Base-by-base conservation (phyloP, 2,329 filamentous ascomycete species). In the Alternaria consortialis region DNA sequence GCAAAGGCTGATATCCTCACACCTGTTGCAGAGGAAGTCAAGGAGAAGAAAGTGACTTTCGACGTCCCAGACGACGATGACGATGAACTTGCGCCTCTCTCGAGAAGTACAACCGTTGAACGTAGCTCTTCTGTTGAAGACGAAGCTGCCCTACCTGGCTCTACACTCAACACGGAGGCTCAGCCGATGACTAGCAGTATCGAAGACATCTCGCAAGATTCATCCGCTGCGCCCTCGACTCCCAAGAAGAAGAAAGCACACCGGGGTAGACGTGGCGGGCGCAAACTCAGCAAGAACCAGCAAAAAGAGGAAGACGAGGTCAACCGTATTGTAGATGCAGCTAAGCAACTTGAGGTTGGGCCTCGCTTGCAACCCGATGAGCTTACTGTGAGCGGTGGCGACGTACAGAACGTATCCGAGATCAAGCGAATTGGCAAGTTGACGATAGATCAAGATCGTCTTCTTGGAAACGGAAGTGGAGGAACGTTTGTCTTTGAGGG, bases 401-500 rank as follows among this genome's bases (percentile, higher is more conserved):
- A 80, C 36, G 79, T 84, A 40, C 79, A 80, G 29, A 82, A 84
- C 58, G 76, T 84, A 11, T 78, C 79, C 34, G 83, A 81, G 46
- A 79, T 81, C 12, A 81, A 88, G 62, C 84, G 85, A 44, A 88
- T 89, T 69, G 87, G 87, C 53, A 87, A 86, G 62, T 79, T 89
- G 25, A 84, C 83, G 55, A 87, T 90, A 31, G 82, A 86, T 65
- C 88, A 85, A 25, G 85, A 88, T 68, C 83, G 82, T 31, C 83
- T 89, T 17, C 82, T 90, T 39, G 88, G 88, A 2, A 85, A 92
- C 60, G 95, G 95, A 56, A 98, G 94, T 77, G 97, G 97, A 74
- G 95, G 95, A n/a, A 99, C 95, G 0, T 89, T 96, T 54, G 95
- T 99, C 0, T 98, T 95, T 77, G 90, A 92, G 50, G 95, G 95